Conservation (phyloP, 345 rosid genomes). For the Pugionium cornutum region DNA sequence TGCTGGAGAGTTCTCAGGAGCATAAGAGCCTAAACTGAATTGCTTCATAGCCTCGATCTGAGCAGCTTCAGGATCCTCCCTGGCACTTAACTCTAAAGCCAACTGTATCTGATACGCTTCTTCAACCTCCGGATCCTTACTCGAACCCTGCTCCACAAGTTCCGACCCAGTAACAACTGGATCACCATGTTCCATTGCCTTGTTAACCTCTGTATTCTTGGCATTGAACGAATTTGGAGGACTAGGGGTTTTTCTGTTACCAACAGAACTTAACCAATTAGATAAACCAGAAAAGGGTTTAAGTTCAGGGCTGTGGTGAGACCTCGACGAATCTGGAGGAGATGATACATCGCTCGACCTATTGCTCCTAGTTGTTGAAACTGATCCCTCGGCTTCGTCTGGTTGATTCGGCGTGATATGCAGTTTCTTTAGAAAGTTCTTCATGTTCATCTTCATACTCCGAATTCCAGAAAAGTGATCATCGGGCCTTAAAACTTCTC, state of each 20-base stretch:
- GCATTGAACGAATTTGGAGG: constrained; percentile 64
- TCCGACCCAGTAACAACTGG: constrained; percentile 45
- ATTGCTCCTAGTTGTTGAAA: constrained; percentile 52
- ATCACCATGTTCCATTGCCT: constrained; percentile 48
- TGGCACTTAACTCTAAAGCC: constrained; percentile 92
- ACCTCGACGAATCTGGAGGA: constrained; percentile 49
- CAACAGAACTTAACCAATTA: constrained; percentile 79
- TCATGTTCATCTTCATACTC: constrained; percentile 56
- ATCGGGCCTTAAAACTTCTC: constrained; percentile 58
- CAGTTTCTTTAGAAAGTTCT: constrained; percentile 88
- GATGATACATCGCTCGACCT: constrained; percentile 55
- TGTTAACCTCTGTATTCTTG: constrained; percentile 40
- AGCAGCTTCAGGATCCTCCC: constrained; percentile 97
- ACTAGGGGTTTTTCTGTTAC: constrained; percentile 57
- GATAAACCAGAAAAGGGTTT: constrained; percentile 76
- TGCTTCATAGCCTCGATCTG: constrained; percentile 98
- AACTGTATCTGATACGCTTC: constrained; percentile 92
- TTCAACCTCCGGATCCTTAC: constrained; percentile 79
- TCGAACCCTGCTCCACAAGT: constrained; percentile 53
- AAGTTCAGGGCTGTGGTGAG: constrained; percentile 47
- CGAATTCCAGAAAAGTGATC: constrained; percentile 55
- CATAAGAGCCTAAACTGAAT: constrained; percentile 78
- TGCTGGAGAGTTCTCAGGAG: constrained; percentile 71
- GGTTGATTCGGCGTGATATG: constrained; percentile 65
- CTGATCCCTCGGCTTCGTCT: constrained; percentile 61